These are phyloP conservation scores for Jatropha curcas DNA, from an alignment of 345 rosid genomes.

Conservation along the genomic window DNA sequence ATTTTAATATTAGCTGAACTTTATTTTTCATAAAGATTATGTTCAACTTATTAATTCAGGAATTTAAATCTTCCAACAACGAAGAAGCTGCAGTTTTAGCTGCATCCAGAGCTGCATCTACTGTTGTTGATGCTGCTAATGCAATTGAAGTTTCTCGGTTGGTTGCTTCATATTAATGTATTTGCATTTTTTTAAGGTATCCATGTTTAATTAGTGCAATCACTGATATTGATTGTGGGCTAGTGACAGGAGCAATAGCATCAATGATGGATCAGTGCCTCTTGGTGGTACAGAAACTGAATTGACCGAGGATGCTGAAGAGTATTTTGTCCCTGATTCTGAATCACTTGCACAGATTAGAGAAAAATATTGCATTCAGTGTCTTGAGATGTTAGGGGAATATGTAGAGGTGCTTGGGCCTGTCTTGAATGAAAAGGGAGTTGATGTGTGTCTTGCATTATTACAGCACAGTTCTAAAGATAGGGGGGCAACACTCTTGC, in stretches of 20 bases:
- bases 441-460: slow-evolving; percentile 83
- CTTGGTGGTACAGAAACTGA: slow-evolving; percentile 39
- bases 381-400: slow-evolving; percentile 90
- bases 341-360: slow-evolving; percentile 76
- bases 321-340: slow-evolving; percentile 64
- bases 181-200: neutral
- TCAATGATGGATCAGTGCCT: slow-evolving; percentile 41
- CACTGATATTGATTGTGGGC: slow-evolving; percentile 25
- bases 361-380: slow-evolving; percentile 91
- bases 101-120: slow-evolving; percentile 85
- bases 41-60: slow-evolving; percentile 42
- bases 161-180: slow-evolving; percentile 12
- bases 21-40: neutral
- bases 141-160: slow-evolving; percentile 82
- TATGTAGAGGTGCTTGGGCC: slow-evolving; percentile 99
- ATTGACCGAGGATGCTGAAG: slow-evolving; percentile 49
- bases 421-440: slow-evolving; percentile 95
- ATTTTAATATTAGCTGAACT: neutral
- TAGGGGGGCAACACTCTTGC: slow-evolving; percentile 53
- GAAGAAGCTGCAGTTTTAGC: slow-evolving; percentile 94
- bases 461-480: slow-evolving; percentile 61
- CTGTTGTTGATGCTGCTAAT: slow-evolving; percentile 88
- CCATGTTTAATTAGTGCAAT: neutral
- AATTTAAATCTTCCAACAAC: slow-evolving; percentile 55
- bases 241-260: slow-evolving; percentile 53